Evolutionary conservation across 164 flowering plant genomes (phyloP).

Genomic region (Aristolochia californica): DNA sequence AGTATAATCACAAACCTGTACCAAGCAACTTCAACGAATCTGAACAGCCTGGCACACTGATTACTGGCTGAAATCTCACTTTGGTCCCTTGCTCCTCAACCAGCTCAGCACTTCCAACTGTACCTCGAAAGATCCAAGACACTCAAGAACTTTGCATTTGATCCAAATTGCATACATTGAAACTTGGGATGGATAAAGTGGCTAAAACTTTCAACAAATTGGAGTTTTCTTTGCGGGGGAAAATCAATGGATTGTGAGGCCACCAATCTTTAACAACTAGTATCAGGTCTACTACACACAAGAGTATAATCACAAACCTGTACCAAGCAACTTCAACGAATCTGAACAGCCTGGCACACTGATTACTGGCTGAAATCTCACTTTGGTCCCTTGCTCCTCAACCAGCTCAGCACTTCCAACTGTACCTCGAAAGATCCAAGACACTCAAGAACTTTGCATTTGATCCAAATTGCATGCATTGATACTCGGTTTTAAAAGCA

Average conservation of each 20-base stretch:
- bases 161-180: too few relatives aligned
- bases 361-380: constrained; percentile 51
- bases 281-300: neutral
- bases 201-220: too few relatives aligned
- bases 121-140: constrained; percentile 3
- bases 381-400: constrained; percentile 62
- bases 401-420: constrained; percentile 34
- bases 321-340: constrained; percentile 59
- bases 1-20: constrained; percentile 43
- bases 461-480: too few relatives aligned
- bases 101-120: constrained; percentile 40
- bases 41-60: constrained; percentile 64
- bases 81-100: constrained; percentile 56
- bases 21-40: constrained; percentile 56
- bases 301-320: constrained; percentile 38
- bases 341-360: constrained; percentile 60
- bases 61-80: constrained; percentile 51
- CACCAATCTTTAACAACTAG: neutral
- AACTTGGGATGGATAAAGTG: neutral
- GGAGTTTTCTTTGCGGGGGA: neutral
- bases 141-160: too few relatives aligned
- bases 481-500: too few relatives aligned
- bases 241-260: neutral
- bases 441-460: too few relatives aligned
- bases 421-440: constrained; percentile 14